Base-by-base conservation (phyloP, 305 asterid species). In the Fraxinus latifolia region DNA sequence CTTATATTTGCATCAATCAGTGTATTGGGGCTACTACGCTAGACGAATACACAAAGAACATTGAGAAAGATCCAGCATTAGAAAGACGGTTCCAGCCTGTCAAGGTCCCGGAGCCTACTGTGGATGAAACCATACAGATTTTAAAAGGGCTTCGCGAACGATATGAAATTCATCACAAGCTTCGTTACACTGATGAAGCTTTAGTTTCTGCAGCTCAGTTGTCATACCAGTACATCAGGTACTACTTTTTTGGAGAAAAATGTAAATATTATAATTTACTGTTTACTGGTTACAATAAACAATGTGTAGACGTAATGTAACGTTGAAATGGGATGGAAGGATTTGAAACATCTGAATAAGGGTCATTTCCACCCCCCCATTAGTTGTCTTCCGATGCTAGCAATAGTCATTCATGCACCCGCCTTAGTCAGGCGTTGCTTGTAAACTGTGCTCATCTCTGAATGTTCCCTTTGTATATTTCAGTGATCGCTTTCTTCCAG, bases 11-110 rank as follows among this genome's bases (percentile, higher is more conserved):
- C 34, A 2, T 65, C 34, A 7, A 25, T 65, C 91, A 94, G 99
- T 95, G 99, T 86, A 94, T 95, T 78, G 99, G 99, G 23, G 99
- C 99, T 82, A 95, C 99, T 33, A 95, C 99, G 81, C 93, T 94
- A 3, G 98, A 95, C 87, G 99, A 95, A 88, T 95, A 94, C 92
- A 85, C 97, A 74, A 91, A 91, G 88, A 97, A 92, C 87, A 94
- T 95, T 12, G 99, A 95, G 87, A 95, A 94, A 87, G 99, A 95
- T 87, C 98, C 99, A 33, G 99, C 99, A 70, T 72, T 95, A 23
- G 99, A 95, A 85, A 89, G 99, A 83, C 89, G 99, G 86, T 95
- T 95, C 84, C 98, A 93, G 82, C 99, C 97, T n/a, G 99, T 96
- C 17, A 96, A 81, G 92, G 98, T 96, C 27, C 99, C 99, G 14